These are phyloP conservation scores for Potentilla sterilis DNA, from an alignment of 306 rosid species.

Conservation along the genomic window DNA sequence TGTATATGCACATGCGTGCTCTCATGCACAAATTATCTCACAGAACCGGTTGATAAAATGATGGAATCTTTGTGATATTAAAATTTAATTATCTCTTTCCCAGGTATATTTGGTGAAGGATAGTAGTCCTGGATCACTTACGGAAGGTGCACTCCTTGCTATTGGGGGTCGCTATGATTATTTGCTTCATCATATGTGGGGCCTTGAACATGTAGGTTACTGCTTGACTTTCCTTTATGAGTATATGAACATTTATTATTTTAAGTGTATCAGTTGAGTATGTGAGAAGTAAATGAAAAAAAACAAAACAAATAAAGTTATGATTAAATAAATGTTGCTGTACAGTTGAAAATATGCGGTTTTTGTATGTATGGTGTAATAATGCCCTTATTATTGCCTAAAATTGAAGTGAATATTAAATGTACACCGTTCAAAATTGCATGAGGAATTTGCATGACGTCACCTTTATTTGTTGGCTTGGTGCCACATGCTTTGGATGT, in stretches of 20 bases:
- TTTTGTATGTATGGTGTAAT: not conserved
- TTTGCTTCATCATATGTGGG: conserved; percentile 74
- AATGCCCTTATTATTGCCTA: not conserved
- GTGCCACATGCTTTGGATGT: not conserved
- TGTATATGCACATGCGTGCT: not conserved
- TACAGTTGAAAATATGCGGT: not conserved
- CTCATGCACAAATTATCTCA: not conserved
- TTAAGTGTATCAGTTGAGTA: not conserved
- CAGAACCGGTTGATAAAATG: conserved; percentile 14
- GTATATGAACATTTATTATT: not conserved
- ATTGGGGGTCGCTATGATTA: conserved; percentile 89
- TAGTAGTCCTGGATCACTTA: conserved; percentile 61
- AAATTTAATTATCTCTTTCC: conserved; percentile 27
- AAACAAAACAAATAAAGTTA: not conserved
- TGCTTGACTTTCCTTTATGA: not conserved
- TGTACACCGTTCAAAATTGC: not conserved
- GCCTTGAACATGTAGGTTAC: conserved; percentile 57
- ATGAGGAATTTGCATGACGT: not conserved
- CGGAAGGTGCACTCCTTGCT: conserved; percentile 79
- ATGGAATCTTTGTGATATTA: conserved; percentile 4
- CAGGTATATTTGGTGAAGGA: conserved; percentile 85
- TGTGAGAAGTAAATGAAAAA: no score
- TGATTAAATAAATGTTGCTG: not conserved
- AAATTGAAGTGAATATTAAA: conserved; percentile 2
- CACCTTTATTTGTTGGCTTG: not conserved